A percentile compares a stretch with the other conserved stretches of the same genome.
phyloP scores from a whole-genome alignment of 2,329 filamentous ascomycete species.

The Graphilbum sp. region DNA sequence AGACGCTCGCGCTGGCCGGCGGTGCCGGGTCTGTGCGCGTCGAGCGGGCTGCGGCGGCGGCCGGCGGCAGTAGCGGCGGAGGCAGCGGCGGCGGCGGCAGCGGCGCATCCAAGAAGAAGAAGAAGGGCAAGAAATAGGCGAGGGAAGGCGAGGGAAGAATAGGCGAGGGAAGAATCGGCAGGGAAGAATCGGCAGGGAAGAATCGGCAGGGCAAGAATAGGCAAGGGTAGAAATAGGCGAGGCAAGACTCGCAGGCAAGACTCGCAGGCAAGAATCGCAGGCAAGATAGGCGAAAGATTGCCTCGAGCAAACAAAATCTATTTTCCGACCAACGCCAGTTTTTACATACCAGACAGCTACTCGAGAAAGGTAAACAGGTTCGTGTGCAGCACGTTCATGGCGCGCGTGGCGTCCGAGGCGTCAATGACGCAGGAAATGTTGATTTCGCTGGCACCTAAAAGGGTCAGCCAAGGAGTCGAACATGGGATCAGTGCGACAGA shows the following conservation, averaged over 20 bases:
- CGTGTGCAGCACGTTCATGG: conserved; percentile 91
- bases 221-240: no score
- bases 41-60: no score
- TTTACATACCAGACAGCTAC: conserved; percentile 19
- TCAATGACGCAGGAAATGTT: conserved; percentile 98
- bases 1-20: conserved; percentile 45
- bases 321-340: no score
- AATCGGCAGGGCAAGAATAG: not conserved
- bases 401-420: conserved; percentile 74
- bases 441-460: conserved; percentile 90
- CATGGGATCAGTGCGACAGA: no score
- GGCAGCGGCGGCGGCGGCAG: conserved; percentile 11
- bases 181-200: not conserved
- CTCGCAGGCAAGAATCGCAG: no score
- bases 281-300: no score
- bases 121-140: conserved; percentile 22
- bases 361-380: conserved; percentile 94
- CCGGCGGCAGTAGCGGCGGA: no score
- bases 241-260: no score
- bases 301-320: no score
- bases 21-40: conserved; percentile 48
- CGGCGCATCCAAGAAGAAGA: conserved; percentile 20
- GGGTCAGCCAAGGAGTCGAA: not conserved
- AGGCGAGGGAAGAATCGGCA: not conserved
- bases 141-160: not conserved